Conservation (phyloP, 495 filamentous ascomycete genomes). For the Xylaria bambusicola region DNA sequence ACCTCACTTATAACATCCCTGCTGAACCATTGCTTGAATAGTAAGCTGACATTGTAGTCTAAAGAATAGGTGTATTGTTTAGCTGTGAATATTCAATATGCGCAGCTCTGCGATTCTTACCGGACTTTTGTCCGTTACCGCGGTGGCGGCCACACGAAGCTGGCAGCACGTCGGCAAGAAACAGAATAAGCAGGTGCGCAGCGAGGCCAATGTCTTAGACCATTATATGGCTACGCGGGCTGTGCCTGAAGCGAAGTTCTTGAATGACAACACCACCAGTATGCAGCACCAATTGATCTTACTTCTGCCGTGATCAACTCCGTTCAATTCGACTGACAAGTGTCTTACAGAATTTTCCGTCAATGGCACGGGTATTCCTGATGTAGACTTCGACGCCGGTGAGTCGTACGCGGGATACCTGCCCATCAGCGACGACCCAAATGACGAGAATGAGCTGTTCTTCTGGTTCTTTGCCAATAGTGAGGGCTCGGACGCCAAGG, state of each 20-base stretch:
- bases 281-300: slow-evolving; percentile 5
- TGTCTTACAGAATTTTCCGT: slow-evolving; percentile 58
- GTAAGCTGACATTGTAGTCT: no score
- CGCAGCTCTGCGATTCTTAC: slow-evolving; percentile 28
- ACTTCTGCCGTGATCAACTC: no score
- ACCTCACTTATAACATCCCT: no score
- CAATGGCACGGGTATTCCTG: slow-evolving; percentile 68
- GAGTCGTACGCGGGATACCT: slow-evolving; percentile 80
- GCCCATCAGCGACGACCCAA: slow-evolving; percentile 55
- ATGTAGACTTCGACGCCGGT: slow-evolving; percentile 76
- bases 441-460: slow-evolving; percentile 62
- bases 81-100: slow-evolving; percentile 28
- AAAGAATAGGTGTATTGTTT: no score
- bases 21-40: no score
- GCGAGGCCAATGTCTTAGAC: slow-evolving; percentile 13
- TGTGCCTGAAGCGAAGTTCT: slow-evolving; percentile 31
- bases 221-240: slow-evolving; percentile 31
- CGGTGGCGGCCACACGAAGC: slow-evolving; percentile 31
- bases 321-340: not conserved
- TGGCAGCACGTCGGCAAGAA: slow-evolving; percentile 42
- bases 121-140: slow-evolving; percentile 29
- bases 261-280: slow-evolving; percentile 42
- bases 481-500: slow-evolving; percentile 57
- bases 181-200: slow-evolving; percentile 16
- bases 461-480: slow-evolving; percentile 78